phyloP scores from a whole-genome alignment of 208 protist genomes.

The Leishmania major region DNA sequence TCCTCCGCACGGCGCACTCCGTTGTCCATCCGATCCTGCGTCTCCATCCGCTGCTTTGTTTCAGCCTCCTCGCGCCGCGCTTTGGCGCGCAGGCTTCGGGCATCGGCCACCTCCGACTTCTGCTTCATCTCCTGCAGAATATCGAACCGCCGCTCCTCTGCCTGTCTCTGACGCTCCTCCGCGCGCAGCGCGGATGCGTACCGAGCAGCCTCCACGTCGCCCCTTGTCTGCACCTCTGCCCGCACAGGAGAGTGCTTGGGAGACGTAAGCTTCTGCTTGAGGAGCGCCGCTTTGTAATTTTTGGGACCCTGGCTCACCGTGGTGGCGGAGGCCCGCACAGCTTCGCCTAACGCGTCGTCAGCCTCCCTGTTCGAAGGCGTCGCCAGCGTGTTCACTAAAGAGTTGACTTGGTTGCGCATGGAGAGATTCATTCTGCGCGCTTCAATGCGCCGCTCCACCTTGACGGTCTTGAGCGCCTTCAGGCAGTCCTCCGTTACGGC shows the following conservation, averaged over 20 bases:
- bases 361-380: slow-evolving; percentile 40
- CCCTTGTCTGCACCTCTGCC: slow-evolving; percentile 34
- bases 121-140: slow-evolving; percentile 70
- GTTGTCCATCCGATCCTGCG: slow-evolving; percentile 67
- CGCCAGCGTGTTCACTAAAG: slow-evolving; percentile 16
- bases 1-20: slow-evolving; percentile 71
- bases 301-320: slow-evolving; percentile 15
- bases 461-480: slow-evolving; percentile 58
- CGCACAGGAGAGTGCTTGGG: slow-evolving; percentile 40
- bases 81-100: slow-evolving; percentile 53
- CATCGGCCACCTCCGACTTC: slow-evolving; percentile 61
- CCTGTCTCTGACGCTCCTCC: slow-evolving; percentile 83
- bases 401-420: slow-evolving; percentile 21
- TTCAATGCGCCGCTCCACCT: slow-evolving; percentile 63
- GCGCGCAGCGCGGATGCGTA: slow-evolving; percentile 73
- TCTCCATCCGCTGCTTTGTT: slow-evolving; percentile 50
- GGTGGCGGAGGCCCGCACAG: slow-evolving; percentile 1
- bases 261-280: slow-evolving; percentile 51
- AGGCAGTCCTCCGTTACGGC: slow-evolving; percentile 68
- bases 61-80: slow-evolving; percentile 71
- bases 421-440: slow-evolving; percentile 38
- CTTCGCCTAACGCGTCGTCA: slow-evolving; percentile 15
- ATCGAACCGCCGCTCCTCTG: slow-evolving; percentile 78
- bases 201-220: slow-evolving; percentile 69
- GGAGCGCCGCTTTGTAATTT: slow-evolving; percentile 36